Conservation (phyloP, 1,284 basidiomycete genomes). For the Ceratobasidium papillatum region DNA sequence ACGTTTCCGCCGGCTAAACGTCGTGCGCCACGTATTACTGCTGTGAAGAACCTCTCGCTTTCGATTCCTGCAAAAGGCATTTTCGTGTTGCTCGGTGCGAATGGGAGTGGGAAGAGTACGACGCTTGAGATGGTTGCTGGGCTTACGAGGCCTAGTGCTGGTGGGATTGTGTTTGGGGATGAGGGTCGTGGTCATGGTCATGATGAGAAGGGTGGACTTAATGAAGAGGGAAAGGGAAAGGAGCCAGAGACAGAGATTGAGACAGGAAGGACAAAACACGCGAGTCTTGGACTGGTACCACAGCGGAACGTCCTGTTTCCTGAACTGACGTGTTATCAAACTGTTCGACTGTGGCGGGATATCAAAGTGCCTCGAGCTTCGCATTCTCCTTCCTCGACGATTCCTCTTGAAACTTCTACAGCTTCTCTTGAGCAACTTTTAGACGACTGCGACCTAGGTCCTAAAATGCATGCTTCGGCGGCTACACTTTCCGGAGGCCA, state of each 20-base stretch:
- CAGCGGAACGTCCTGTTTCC: constrained; percentile 86
- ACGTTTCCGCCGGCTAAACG: constrained; percentile 54
- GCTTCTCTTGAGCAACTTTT: constrained; percentile 71
- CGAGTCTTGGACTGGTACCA: constrained; percentile 77
- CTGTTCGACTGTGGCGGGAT: constrained; percentile 74
- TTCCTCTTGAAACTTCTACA: constrained; percentile 43
- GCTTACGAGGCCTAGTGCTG: constrained; percentile 65
- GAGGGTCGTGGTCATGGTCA: constrained; percentile 50
- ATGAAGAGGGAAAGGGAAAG: constrained; percentile 1
- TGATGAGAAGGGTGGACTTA: constrained; percentile 58
- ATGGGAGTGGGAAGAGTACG: constrained; percentile 82
- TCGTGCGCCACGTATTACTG: constrained; percentile 57
- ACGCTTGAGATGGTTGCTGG: constrained; percentile 72
- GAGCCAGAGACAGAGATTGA: neutral
- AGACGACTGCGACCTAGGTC: constrained; percentile 72
- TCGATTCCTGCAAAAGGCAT: constrained; percentile 74
- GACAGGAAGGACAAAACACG: constrained; percentile 55
- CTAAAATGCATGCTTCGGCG: constrained; percentile 72
- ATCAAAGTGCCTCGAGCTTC: constrained; percentile 62
- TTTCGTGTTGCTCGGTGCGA: constrained; percentile 71
- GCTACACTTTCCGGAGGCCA: constrained; percentile 78
- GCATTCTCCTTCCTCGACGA: neutral
- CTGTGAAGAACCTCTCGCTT: constrained; percentile 69
- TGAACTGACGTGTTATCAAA: constrained; percentile 77
- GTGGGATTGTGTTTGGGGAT: constrained; percentile 70